These are phyloP conservation scores for Solanum lycopersicoides DNA, from an alignment of 257 asterid genomes.

Conservation along the genomic window DNA sequence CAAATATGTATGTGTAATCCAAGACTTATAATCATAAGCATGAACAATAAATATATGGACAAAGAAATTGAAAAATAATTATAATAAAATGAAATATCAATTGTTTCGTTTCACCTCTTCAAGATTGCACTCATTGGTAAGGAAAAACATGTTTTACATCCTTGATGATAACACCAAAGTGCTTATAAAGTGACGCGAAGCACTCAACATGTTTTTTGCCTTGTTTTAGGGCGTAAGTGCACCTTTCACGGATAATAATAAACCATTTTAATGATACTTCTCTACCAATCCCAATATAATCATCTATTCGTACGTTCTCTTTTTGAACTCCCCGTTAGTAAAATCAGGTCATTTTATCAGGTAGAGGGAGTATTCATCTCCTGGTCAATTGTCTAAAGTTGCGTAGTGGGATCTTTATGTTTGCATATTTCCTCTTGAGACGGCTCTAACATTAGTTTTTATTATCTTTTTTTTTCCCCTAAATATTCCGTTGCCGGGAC, in stretches of 20 bases:
- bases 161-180: not conserved
- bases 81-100: not conserved
- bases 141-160: not conserved
- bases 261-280: not conserved
- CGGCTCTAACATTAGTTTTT: not conserved
- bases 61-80: not conserved
- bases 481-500: constrained; percentile 54
- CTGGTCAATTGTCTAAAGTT: not conserved
- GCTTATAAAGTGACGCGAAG: not conserved
- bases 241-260: not conserved
- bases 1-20: not conserved
- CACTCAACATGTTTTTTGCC: not conserved
- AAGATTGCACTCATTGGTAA: not conserved
- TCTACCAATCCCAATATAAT: not conserved
- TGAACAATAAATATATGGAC: not conserved
- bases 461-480: not conserved
- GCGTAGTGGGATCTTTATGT: not conserved
- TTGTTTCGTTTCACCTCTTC: not conserved
- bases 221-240: not conserved
- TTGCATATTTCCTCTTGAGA: not conserved
- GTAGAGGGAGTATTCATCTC: not conserved
- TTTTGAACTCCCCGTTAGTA: not conserved
- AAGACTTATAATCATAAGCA: not conserved
- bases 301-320: not conserved
- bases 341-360: not conserved